Evolutionary conservation across 257 asterid species (phyloP), one percentile per base, ranked within the genome.

Genomic region (Rhazya stricta): DNA sequence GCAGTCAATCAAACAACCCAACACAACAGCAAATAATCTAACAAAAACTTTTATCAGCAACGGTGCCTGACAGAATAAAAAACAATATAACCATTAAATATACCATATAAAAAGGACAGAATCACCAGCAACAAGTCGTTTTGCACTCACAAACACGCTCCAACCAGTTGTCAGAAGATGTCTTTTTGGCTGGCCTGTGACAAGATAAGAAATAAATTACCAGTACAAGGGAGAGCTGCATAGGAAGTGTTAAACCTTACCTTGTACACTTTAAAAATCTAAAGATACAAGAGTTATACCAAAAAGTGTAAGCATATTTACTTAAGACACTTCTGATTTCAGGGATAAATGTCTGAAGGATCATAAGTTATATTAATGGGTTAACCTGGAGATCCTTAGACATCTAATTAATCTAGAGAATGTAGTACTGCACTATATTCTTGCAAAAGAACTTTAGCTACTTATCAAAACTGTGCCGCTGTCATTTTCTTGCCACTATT

Each of bases 101-200:
- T 85, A 91, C 96, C 96, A 91, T 86, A 91, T 91, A 82, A 91
- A 91, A 80, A 91, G 88, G 67, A 91, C 91, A 34, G 96, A 84
- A 86, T 91, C 96, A 45, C 96, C 96, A 79, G 96, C 96, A 74
- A 89, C 87, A 32, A 91, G 96, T 74, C 95, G 81, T 80, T 91
- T 91, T 19, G 96, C 93, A 74, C 90, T 91, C 79, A 91, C 92
- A 72, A 91, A 91, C 57, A 90, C 89, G 63, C 96, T 89, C 96
- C 96, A 91, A 60, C 96, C 96, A 6, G 96, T 89, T 25, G 96
- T 91, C 48, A 91, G 95, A 58, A 91, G 93, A 81, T 91, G 96
- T 85, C 96, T 81, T 86, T 91, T 91, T 37, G 96, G 96, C 87
- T 91, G 96, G 78, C 96, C 96, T 91, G 86, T 51, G 46, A 82